These are phyloP conservation scores for Aspergillus brasiliensis DNA, from an alignment of 2,329 filamentous ascomycete species.

Conservation along the genomic window DNA sequence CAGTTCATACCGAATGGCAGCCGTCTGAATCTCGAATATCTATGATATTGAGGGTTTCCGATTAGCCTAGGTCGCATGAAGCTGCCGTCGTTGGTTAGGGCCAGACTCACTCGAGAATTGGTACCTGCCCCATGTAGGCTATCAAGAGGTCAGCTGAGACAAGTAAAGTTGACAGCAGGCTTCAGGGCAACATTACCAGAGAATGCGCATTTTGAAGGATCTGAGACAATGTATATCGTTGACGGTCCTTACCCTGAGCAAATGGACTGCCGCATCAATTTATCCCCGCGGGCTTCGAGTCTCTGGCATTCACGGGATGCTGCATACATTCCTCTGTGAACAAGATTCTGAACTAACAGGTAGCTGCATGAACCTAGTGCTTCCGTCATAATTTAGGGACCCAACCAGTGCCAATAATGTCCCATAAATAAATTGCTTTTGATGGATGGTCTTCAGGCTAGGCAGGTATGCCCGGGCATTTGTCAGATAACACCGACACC, in stretches of 20 bases:
- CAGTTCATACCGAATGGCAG: conserved; percentile 26
- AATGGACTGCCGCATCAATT: background rate
- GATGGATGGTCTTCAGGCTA: background rate
- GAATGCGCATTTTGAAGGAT: conserved; percentile 12
- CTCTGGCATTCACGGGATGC: background rate
- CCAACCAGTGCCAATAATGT: background rate
- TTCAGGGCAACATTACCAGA: conserved; percentile 5
- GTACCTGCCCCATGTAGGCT: conserved; percentile 29
- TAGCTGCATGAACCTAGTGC: background rate
- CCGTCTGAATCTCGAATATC: conserved; percentile 11
- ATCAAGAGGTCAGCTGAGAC: background rate
- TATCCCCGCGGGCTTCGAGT: background rate
- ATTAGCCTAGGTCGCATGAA: background rate
- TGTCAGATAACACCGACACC: background rate
- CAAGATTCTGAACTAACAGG: background rate
- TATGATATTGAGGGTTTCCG: background rate
- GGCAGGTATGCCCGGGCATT: background rate
- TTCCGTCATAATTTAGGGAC: background rate
- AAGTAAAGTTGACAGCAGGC: background rate
- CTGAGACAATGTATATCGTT: background rate
- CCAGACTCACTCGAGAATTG: conserved; percentile 20
- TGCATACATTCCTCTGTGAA: background rate
- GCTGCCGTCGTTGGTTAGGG: background rate
- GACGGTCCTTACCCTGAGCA: background rate
- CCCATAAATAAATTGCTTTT: background rate